Base-by-base conservation (phyloP, 2,329 filamentous ascomycete genomes). In the Monilinia fructicola region DNA sequence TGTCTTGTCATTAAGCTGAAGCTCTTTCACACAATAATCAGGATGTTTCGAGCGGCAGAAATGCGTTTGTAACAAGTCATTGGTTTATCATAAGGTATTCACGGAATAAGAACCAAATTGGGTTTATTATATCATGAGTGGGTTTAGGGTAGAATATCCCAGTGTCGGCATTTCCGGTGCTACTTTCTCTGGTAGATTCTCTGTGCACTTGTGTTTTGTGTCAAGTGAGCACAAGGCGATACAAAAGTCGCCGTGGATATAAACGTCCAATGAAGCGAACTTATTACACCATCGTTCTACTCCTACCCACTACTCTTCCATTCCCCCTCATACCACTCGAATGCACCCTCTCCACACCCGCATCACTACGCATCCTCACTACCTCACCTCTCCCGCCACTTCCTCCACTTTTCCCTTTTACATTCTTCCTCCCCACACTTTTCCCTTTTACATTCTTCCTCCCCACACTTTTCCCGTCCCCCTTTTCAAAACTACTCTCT, bases 361-460 rank as follows among this genome's bases (percentile, higher is more conserved):
- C 28, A 50, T 58, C 53, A 26, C 53, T 64, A 7, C 56, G 21
- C 62, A 58, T 50, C 44, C 65, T 65, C 54, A 40, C 28, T 28
- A 53, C 53, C 23, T 56, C 40, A 26, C 46, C 14, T 60, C 52
- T 28, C 38, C 53, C 23, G n/a, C 16, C 11, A 31, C 56, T n/a
- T 48, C 50, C 16, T 26, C 46, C 31, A 28, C 18, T 23, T 11
- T n/a, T 53, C 11, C n/a, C 12, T 11, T 56, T 48, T n/a, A 46
- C 50, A 42, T 28, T 64, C n/a, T 7, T 38, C 44, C 26, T 46
- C 38, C 53, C 60, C 52, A 48, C 9, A 48, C 53, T 55, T 26
- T 31, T 66, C 55, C 26, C 59, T n/a, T n/a, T 48, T n/a, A 46
- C 50, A 42, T 28, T 64, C n/a, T 7, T 38, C 44, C 26, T 46